Conservation (phyloP, 2,329 filamentous ascomycete genomes). For the Claviceps pazoutovae region DNA sequence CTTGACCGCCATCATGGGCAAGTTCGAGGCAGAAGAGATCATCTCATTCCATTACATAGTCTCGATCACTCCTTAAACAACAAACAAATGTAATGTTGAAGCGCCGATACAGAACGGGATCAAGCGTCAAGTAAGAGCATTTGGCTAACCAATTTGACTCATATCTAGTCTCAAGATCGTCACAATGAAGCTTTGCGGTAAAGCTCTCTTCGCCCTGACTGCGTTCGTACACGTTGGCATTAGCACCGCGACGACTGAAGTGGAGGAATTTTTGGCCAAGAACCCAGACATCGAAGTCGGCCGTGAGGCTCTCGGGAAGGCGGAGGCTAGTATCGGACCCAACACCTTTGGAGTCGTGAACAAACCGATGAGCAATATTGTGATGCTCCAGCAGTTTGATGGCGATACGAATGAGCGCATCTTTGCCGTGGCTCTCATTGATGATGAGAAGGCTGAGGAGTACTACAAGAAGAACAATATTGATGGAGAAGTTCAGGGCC, state of each 20-base stretch:
- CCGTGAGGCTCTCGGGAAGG: conserved; percentile 6
- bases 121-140: too few relatives aligned
- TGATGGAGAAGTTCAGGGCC: conserved; percentile 2
- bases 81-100: too few relatives aligned
- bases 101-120: too few relatives aligned
- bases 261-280: conserved; percentile 5
- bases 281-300: conserved; percentile 8
- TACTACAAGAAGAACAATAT: conserved; percentile 7
- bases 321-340: conserved; percentile 3
- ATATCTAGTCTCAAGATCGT: background rate
- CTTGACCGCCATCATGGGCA: too few relatives aligned
- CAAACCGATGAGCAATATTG: conserved; percentile 7
- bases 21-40: too few relatives aligned
- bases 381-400: conserved; percentile 7
- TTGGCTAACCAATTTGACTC: too few relatives aligned
- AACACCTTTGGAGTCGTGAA: conserved; percentile 9
- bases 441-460: conserved; percentile 6
- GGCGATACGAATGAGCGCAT: conserved; percentile 8
- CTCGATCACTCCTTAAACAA: too few relatives aligned
- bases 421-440: conserved; percentile 7
- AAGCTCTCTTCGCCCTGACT: background rate
- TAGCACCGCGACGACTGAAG: background rate
- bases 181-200: conserved; percentile 1
- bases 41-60: too few relatives aligned
- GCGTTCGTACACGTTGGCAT: background rate